Percentiles rank a stretch among this genome's conserved stretches.
These are phyloP conservation scores for Epichloe baconii DNA, from an alignment of 2,329 filamentous ascomycete species.

Conservation along the genomic window DNA sequence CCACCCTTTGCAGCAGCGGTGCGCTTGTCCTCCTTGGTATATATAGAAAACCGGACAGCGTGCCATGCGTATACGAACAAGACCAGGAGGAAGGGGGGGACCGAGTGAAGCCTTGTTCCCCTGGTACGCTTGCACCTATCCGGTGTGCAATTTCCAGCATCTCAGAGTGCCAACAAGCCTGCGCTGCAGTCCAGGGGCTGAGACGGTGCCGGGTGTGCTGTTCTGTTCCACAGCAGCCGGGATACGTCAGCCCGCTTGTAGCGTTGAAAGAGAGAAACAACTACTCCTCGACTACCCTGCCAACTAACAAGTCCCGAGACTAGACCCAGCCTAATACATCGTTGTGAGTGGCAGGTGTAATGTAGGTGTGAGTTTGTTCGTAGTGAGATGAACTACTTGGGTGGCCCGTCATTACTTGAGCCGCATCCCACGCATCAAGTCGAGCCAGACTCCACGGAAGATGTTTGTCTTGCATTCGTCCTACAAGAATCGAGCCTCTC, in stretches of 20 bases:
- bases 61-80: conserved; percentile 7
- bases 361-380: conserved; percentile 2
- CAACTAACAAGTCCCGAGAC: neutral
- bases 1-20: conserved; percentile 16
- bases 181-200: conserved; percentile 11
- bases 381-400: conserved; percentile 14
- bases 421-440: neutral
- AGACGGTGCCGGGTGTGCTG: conserved; percentile 9
- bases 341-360: neutral
- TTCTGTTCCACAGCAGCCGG: conserved; percentile 13
- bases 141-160: conserved; percentile 19
- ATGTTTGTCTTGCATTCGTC: neutral
- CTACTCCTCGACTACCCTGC: neutral
- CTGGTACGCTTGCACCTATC: neutral
- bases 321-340: neutral
- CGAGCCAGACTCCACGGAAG: neutral
- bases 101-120: neutral
- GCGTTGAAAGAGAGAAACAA: neutral
- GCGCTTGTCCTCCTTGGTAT: conserved; percentile 22
- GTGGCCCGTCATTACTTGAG: conserved; percentile 1
- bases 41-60: conserved; percentile 5
- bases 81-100: neutral
- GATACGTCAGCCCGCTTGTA: conserved; percentile 9
- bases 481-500: neutral
- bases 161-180: conserved; percentile 13